These are phyloP conservation scores for Suhomyces ambrosiae DNA, from an alignment of 1,139 yeast genomes.

Conservation along the genomic window DNA sequence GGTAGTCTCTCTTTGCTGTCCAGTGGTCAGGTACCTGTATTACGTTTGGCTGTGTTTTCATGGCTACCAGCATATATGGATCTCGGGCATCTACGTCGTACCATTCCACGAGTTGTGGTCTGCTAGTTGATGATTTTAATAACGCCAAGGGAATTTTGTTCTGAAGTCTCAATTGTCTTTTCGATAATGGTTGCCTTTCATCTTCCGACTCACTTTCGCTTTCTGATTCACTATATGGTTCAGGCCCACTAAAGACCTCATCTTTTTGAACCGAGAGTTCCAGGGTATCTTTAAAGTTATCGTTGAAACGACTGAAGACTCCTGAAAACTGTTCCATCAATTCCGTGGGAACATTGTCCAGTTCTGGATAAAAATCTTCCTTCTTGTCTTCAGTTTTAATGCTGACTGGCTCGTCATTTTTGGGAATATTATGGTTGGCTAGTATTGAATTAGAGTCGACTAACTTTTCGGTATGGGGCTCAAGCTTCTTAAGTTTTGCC, in stretches of 20 bases:
- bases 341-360: not conserved
- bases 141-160: constrained; percentile 67
- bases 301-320: constrained; percentile 46
- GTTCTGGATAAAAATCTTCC: not conserved
- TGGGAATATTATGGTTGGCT: not conserved
- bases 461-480: constrained; percentile 4
- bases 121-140: constrained; percentile 58
- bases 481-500: constrained; percentile 51
- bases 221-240: constrained; percentile 13
- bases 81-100: constrained; percentile 83
- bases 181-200: constrained; percentile 22
- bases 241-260: constrained; percentile 9
- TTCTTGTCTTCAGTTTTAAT: not conserved
- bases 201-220: constrained; percentile 14
- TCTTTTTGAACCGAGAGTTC: constrained; percentile 2
- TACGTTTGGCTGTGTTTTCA: constrained; percentile 67
- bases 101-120: constrained; percentile 85
- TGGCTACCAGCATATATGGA: constrained; percentile 63
- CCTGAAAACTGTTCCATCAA: constrained; percentile 36
- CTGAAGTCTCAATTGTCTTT: constrained; percentile 49
- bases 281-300: constrained; percentile 28
- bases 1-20: constrained; percentile 76
- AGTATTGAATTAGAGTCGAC: not conserved
- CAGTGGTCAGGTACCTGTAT: constrained; percentile 87
- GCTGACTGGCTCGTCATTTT: constrained; percentile 3